Evolutionary conservation across 2,329 filamentous ascomycete genomes (phyloP), one percentile per base, ranked within the genome.

Genomic region (Samsoniella hepiali): DNA sequence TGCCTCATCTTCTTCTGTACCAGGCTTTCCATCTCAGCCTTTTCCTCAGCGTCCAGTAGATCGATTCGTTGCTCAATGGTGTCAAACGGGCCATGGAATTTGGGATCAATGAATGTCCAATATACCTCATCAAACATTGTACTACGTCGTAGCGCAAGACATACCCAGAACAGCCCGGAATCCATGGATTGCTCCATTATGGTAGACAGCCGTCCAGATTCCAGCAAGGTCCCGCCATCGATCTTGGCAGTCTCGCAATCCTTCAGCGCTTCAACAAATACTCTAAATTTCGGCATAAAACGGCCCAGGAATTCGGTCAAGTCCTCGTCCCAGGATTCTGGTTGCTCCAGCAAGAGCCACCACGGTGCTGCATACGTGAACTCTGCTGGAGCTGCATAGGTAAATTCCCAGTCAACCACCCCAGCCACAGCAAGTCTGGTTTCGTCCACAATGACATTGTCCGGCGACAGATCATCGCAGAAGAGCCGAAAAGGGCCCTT

Each of bases 321-420:
- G 7, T 54, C 51, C n/a, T 22, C 32, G 2, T 54, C 34, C 51
- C 51, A 54, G 22, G 22, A 9, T 29, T 10, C n/a, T 54, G 17
- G 32, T 38, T n/a, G 22, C 22, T 54, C 51, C 4, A 54, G 51
- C 22, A 40, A 17, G 17, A 54, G 51, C 51, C 51, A 54, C 51
- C 51, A 54, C 5, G 51, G 51, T 34, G 51, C 51, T 13, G 51
- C 51, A 17, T 54, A 54, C n/a, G 51, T 54, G 22, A 54, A 40
- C 11, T 54, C 51, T 27, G 51, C 51, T 6, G 51, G 51, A 40
- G 51, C 51, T n/a, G 8, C 34, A 34, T 54, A 54, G 13, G 36
- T 31, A n/a, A 55, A 55, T 29, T 54, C 51, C 34, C 51, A 54
- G 34, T 38, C 51, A 38, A 54, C 51, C n/a, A 54, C 51, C 9